Percentiles rank a stretch among this genome's conserved stretches.
Conservation (phyloP, 2,329 filamentous ascomycete species). For the Penicillium sp. region DNA sequence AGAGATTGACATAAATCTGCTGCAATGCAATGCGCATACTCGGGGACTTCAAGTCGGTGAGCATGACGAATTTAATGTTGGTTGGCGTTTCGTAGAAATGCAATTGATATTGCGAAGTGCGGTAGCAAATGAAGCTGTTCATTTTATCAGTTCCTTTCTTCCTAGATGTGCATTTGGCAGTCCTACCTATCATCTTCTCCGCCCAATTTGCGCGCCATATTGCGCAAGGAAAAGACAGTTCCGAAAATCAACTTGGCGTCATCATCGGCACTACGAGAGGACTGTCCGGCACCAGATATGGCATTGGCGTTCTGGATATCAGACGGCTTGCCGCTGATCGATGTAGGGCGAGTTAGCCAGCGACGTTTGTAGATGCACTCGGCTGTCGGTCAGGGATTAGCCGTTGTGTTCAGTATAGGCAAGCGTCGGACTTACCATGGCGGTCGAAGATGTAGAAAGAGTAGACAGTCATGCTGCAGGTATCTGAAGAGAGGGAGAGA, state of each 20-base stretch:
- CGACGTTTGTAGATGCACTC: slow-evolving; percentile 94
- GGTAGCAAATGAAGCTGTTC: slow-evolving; percentile 80
- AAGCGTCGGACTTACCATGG: slow-evolving; percentile 64
- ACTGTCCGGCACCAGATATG: slow-evolving; percentile 30
- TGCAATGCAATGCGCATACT: slow-evolving; percentile 94
- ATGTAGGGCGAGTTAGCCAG: slow-evolving; percentile 63
- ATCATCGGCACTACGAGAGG: slow-evolving; percentile 60
- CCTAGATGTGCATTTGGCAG: neutral
- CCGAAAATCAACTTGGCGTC: slow-evolving; percentile 97
- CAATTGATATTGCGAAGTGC: slow-evolving; percentile 92
- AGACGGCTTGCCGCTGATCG: slow-evolving; percentile 43
- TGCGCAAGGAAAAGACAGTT: slow-evolving; percentile 90
- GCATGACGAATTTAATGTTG: slow-evolving; percentile 92
- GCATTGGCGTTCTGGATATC: slow-evolving; percentile 45
- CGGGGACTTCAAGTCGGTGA: slow-evolving; percentile 82
- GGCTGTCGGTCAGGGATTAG: too few species aligned
- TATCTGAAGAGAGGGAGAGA: slow-evolving; percentile 23
- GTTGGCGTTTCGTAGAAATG: slow-evolving; percentile 99
- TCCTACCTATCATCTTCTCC: slow-evolving; percentile 74
- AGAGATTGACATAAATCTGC: slow-evolving; percentile 97
- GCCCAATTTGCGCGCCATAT: slow-evolving; percentile 94
- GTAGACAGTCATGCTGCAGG: slow-evolving; percentile 98
- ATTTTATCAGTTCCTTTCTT: neutral
- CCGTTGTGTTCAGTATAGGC: too few species aligned
- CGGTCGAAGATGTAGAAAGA: slow-evolving; percentile 99